These are phyloP conservation scores for Conidiobolus incongruus DNA, from an alignment of 371 early-diverging fungal genomes.

Conservation along the genomic window DNA sequence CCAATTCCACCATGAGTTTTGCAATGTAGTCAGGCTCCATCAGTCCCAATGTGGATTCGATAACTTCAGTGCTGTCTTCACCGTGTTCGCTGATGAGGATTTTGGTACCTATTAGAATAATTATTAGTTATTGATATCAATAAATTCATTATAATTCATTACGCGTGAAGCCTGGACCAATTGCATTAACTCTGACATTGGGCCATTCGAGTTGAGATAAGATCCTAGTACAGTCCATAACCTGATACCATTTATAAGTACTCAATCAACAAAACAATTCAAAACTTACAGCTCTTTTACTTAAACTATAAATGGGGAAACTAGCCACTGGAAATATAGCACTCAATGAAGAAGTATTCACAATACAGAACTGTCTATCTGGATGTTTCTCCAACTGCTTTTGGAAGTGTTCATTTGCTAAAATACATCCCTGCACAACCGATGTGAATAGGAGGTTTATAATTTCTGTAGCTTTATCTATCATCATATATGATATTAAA, in stretches of 20 bases:
- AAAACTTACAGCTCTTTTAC: not conserved
- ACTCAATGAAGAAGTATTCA: not conserved
- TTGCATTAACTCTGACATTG: not conserved
- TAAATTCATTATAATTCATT: too few relatives aligned
- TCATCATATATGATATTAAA: too few relatives aligned
- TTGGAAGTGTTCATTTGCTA: slow-evolving; percentile 1
- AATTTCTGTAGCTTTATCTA: too few relatives aligned
- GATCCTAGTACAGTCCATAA: not conserved
- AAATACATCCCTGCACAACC: not conserved
- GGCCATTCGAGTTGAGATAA: not conserved
- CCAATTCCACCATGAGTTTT: too few relatives aligned
- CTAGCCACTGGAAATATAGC: not conserved
- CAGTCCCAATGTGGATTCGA: too few relatives aligned
- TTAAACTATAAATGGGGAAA: not conserved
- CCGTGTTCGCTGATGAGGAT: too few relatives aligned
- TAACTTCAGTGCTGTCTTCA: too few relatives aligned
- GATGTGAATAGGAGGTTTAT: too few relatives aligned
- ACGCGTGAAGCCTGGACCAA: not conserved
- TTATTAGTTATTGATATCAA: too few relatives aligned
- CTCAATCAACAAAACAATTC: too few relatives aligned
- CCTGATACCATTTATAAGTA: not conserved
- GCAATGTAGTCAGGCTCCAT: too few relatives aligned
- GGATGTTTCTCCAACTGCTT: not conserved
- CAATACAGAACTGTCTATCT: not conserved
- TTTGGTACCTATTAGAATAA: too few relatives aligned